Base-by-base conservation (phyloP, 2,329 filamentous ascomycete genomes). In the Pseudogymnoascus sp. region DNA sequence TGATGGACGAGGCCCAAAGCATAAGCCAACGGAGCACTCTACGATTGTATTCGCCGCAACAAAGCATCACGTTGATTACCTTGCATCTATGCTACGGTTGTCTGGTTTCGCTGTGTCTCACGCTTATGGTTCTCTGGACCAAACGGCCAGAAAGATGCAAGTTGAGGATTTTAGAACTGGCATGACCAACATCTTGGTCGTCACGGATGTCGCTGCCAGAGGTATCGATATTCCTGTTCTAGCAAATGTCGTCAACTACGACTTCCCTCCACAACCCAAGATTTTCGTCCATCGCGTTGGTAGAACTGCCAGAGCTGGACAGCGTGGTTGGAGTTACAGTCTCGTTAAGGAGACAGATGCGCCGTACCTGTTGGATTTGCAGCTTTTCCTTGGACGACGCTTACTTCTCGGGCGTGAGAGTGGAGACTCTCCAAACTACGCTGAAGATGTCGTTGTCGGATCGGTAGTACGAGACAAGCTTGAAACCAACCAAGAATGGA, bases 231-330 rank as follows among this genome's bases (percentile, higher is more conserved):
- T 99, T 68, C 95, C 95, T 0, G 84, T 97, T 56, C 82, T 99
- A 37, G 93, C 91, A 63, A 97, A 99, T 73, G 95, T 99, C 64
- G 93, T 99, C 79, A 97, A 99, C 79, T 99, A 96, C 76, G 93
- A 97, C 72, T 99, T 99, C 68, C 93, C 95, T 2, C 90, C 93
- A 1, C 95, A 97, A 71, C 91, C 95, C 19, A 99, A 99, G 77
- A 87, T 99, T 44, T 99, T 96, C 71, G 89, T 99, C 29, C 95
- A 99, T 76, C 88, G 95, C 73, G 95, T 99, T 56, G 95, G 95
- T 70, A 88, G 95, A 77, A 99, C 96, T 26, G 96, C 95, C 42
- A 86, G 95, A 83, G 96, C 96, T 50, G 95, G 93, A 13, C 88
- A 91, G 70, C 86, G 88, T 68, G 95, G 95, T 66, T 97, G 95